Conservation (phyloP, 2,329 filamentous ascomycete species). For the Magnaporthiopsis poae region DNA sequence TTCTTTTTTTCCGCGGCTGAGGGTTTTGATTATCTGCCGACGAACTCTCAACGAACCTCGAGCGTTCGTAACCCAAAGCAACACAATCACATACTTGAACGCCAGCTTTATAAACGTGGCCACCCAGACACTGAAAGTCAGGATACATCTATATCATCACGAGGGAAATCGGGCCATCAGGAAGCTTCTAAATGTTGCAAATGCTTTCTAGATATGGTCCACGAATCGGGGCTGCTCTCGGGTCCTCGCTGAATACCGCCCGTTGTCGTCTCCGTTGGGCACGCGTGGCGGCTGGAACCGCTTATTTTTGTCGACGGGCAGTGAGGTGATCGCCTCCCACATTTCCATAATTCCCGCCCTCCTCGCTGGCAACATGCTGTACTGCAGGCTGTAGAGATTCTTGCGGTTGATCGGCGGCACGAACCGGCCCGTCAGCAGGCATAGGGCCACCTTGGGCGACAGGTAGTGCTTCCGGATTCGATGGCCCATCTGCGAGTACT, state of each 20-base stretch:
- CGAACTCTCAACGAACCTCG: too few relatives aligned
- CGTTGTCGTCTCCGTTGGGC: background rate
- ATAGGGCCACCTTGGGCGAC: slow-evolving; percentile 76
- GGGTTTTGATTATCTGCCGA: too few relatives aligned
- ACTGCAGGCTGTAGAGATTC: slow-evolving; percentile 91
- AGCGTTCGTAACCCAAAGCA: too few relatives aligned
- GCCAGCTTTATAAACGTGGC: too few relatives aligned
- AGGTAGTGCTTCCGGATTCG: slow-evolving; percentile 93
- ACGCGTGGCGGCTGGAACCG: background rate
- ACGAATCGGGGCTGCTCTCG: background rate
- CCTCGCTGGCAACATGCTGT: slow-evolving; percentile 86
- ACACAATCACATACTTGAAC: too few relatives aligned
- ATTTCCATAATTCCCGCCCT: slow-evolving; percentile 74
- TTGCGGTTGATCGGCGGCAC: slow-evolving; percentile 91
- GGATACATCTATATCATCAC: background rate
- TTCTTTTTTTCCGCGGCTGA: too few relatives aligned
- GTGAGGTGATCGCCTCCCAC: slow-evolving; percentile 57
- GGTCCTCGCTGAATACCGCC: background rate
- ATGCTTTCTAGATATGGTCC: background rate
- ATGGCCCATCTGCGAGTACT: slow-evolving; percentile 89
- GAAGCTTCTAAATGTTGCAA: background rate
- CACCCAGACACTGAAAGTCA: background rate
- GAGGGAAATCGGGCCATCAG: too few relatives aligned
- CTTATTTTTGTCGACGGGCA: background rate
- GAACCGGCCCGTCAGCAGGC: slow-evolving; percentile 79